These are phyloP conservation scores for Sclerotinia glacialis DNA, from an alignment of 2,329 filamentous ascomycete species.

Conservation along the genomic window DNA sequence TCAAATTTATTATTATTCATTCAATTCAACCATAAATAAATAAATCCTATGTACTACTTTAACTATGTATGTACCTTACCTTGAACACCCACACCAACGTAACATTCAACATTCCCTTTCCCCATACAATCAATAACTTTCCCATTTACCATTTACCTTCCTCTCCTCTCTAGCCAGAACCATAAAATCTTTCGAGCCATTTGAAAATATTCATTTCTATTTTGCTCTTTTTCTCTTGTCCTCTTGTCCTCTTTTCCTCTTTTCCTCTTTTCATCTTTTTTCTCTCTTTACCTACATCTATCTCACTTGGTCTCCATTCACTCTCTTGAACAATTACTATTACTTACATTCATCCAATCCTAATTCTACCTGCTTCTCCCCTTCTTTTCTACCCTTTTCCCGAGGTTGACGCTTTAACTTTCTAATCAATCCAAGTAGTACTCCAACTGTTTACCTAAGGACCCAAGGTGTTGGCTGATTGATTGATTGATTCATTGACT, in stretches of 20 bases:
- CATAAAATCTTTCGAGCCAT: not conserved
- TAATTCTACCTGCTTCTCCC: not conserved
- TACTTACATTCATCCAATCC: too few species aligned
- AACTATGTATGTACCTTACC: not conserved
- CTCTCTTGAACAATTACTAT: not conserved
- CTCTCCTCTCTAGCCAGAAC: not conserved
- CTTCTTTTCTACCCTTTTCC: not conserved
- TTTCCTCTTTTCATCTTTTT: not conserved
- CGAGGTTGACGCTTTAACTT: not conserved
- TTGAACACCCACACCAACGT: not conserved
- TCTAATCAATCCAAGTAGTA: not conserved
- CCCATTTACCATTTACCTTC: not conserved
- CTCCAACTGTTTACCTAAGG: not conserved
- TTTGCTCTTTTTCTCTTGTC: too few species aligned
- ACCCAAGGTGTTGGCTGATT: not conserved
- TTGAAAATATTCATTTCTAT: too few species aligned
- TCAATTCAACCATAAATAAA: not conserved
- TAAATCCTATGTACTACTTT: not conserved
- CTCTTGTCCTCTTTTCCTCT: too few species aligned
- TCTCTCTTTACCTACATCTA: too few species aligned
- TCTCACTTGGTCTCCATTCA: not conserved
- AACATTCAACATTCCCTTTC: conserved; percentile 4
- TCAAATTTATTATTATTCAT: too few species aligned
- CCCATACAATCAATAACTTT: not conserved
- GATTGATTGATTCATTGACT: conserved; percentile 13